A percentile compares a stretch with the other conserved stretches of the same genome.
These are phyloP conservation scores for Akanthomyces uredinophilus DNA, from an alignment of 2,329 filamentous ascomycete species.

Conservation along the genomic window DNA sequence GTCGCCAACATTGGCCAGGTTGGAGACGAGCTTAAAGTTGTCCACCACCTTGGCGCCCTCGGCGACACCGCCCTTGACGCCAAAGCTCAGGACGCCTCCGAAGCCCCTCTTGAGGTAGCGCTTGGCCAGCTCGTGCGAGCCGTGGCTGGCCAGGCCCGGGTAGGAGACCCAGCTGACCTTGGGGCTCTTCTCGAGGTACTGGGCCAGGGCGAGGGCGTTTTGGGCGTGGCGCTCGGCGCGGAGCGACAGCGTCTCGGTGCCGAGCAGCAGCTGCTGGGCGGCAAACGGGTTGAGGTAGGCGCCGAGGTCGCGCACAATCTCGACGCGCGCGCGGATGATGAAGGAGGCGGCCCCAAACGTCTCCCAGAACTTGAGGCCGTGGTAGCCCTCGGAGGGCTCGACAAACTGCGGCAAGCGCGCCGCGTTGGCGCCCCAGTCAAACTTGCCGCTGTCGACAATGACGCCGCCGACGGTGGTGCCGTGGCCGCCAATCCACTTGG, in stretches of 20 bases:
- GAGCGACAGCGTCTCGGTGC: conserved; percentile 83
- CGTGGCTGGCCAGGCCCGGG: conserved; percentile 78
- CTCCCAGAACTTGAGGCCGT: conserved; percentile 91
- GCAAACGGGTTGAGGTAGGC: conserved; percentile 81
- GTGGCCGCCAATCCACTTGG: conserved; percentile 96
- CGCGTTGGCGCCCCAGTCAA: conserved; percentile 84
- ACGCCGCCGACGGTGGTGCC: conserved; percentile 87
- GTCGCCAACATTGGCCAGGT: conserved; percentile 93
- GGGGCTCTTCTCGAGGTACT: conserved; percentile 76
- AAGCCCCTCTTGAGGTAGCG: conserved; percentile 81
- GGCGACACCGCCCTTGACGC: conserved; percentile 80
- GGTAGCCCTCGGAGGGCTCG: conserved; percentile 83
- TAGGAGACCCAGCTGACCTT: conserved; percentile 94
- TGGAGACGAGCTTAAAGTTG: conserved; percentile 89
- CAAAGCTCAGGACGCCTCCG: conserved; percentile 88
- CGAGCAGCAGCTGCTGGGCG: conserved; percentile 85
- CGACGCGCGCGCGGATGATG: conserved; percentile 79
- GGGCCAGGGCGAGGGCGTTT: conserved; percentile 75
- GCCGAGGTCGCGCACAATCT: conserved; percentile 84
- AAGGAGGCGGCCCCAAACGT: conserved; percentile 81
- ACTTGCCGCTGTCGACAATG: conserved; percentile 83
- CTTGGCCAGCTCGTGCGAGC: conserved; percentile 74
- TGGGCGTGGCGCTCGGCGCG: conserved; percentile 80
- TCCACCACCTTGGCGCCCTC: conserved; percentile 88
- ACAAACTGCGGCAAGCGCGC: conserved; percentile 88